Percentiles rank a stretch among this genome's conserved stretches.
Conservation (phyloP, 1,284 basidiomycete species). For the Paramarasmius palmivorus region DNA sequence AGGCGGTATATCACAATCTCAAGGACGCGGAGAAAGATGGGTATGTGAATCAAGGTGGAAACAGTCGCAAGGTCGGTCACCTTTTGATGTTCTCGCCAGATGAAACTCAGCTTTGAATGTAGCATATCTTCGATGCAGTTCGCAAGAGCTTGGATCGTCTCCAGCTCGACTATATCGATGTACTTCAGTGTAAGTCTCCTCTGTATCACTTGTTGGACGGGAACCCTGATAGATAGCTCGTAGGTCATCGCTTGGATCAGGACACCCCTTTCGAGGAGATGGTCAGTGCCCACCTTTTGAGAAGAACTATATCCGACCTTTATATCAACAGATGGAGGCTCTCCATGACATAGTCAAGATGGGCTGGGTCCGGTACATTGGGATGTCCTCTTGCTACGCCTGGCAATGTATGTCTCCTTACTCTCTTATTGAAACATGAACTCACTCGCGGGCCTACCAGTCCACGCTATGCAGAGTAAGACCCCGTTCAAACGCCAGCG, state of each 20-base stretch:
- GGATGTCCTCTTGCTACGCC: slow-evolving; percentile 55
- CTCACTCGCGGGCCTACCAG: slow-evolving; percentile 24
- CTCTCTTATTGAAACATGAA: background rate
- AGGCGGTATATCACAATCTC: slow-evolving; percentile 2
- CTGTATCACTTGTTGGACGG: background rate
- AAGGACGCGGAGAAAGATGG: slow-evolving; percentile 41
- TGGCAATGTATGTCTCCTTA: slow-evolving; percentile 41
- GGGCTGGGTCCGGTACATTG: slow-evolving; percentile 68
- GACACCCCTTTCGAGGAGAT: slow-evolving; percentile 48
- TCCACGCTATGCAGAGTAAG: slow-evolving; percentile 53
- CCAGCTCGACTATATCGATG: slow-evolving; percentile 70
- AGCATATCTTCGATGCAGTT: slow-evolving; percentile 76
- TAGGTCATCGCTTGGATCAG: slow-evolving; percentile 59
- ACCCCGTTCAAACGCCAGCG: no score
- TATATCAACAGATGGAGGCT: slow-evolving; percentile 54
- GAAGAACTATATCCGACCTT: slow-evolving; percentile 7
- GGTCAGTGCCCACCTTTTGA: slow-evolving; percentile 6
- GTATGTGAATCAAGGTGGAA: slow-evolving; percentile 59
- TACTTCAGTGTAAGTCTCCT: slow-evolving; percentile 33
- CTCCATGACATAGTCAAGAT: slow-evolving; percentile 65
- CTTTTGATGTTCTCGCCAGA: background rate
- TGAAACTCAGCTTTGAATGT: background rate
- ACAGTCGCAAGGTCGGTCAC: slow-evolving; percentile 46
- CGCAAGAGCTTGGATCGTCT: slow-evolving; percentile 66
- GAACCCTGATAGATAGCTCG: no score